Evolutionary conservation across 768 basidiomycete genomes (phyloP).

Genomic region (Piloderma croceum): DNA sequence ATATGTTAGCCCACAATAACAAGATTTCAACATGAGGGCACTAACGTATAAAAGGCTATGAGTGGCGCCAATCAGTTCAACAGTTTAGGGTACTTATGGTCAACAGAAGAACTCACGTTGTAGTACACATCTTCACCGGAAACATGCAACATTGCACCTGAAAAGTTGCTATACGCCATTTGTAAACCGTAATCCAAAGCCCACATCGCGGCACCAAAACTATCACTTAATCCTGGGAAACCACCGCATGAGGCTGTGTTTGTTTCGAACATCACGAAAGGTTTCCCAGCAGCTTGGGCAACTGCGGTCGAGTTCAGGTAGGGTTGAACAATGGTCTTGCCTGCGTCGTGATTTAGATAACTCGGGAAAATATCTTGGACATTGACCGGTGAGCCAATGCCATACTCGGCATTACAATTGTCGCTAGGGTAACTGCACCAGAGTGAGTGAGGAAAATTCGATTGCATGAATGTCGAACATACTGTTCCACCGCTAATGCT

Average conservation of each 20-base stretch:
- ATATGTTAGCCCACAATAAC: background rate
- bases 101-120: conserved; percentile 39
- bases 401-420: conserved; percentile 25
- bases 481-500: conserved; percentile 38
- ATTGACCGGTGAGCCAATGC: conserved; percentile 19
- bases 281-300: conserved; percentile 29
- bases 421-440: conserved; percentile 31
- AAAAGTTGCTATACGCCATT: conserved; percentile 45
- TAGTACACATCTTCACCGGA: conserved; percentile 47
- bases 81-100: too few species aligned
- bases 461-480: conserved; percentile 9
- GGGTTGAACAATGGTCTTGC: conserved; percentile 25
- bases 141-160: conserved; percentile 41
- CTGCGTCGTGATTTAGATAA: conserved; percentile 41
- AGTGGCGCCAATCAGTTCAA: conserved; percentile 1
- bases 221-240: conserved; percentile 46
- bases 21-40: too few species aligned
- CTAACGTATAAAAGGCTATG: conserved; percentile 36
- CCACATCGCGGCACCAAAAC: conserved; percentile 48
- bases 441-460: conserved; percentile 6
- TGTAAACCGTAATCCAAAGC: conserved; percentile 44
- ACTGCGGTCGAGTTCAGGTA: conserved; percentile 32
- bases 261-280: conserved; percentile 50
- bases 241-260: conserved; percentile 51
- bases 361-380: conserved; percentile 36